phyloP scores from a whole-genome alignment of 805 yeast species.

The Komagataella ulmi region DNA sequence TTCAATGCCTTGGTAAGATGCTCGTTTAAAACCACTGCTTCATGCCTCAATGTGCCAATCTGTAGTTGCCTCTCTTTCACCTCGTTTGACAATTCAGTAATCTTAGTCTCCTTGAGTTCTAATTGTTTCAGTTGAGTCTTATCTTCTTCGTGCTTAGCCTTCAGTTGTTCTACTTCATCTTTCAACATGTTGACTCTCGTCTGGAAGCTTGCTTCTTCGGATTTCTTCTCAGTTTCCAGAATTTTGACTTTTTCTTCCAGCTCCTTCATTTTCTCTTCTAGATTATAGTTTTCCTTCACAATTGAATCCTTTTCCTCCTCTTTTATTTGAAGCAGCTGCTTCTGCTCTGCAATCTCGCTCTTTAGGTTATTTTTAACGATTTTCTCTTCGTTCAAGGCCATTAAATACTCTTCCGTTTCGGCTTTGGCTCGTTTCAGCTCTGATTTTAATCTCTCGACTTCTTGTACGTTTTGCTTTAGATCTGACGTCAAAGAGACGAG shows the following conservation, averaged over 20 bases:
- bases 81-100: conserved; percentile 33
- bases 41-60: conserved; percentile 88
- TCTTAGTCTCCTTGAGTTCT: conserved; percentile 9
- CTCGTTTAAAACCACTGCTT: conserved; percentile 85
- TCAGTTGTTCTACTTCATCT: conserved; percentile 10
- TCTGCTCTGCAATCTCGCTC: conserved; percentile 24
- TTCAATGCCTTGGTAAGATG: conserved; percentile 89
- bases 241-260: conserved; percentile 9
- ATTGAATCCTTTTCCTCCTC: conserved; percentile 11
- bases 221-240: conserved; percentile 4
- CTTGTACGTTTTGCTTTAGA: conserved; percentile 2
- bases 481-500: background rate
- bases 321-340: conserved; percentile 10
- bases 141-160: conserved; percentile 8
- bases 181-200: conserved; percentile 6
- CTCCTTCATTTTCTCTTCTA: conserved; percentile 12
- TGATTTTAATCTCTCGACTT: conserved; percentile 23
- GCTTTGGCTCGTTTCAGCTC: conserved; percentile 22
- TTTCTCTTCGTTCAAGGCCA: conserved; percentile 25
- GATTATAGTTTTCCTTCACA: conserved; percentile 10
- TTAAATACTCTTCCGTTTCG: conserved; percentile 20
- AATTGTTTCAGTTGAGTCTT: conserved; percentile 6
- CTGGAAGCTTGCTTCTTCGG: conserved; percentile 9
- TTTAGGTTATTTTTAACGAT: conserved; percentile 29
- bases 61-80: conserved; percentile 59